These are phyloP conservation scores for Funneliformis caledonium DNA, from an alignment of 371 early-diverging fungal species.

Conservation along the genomic window DNA sequence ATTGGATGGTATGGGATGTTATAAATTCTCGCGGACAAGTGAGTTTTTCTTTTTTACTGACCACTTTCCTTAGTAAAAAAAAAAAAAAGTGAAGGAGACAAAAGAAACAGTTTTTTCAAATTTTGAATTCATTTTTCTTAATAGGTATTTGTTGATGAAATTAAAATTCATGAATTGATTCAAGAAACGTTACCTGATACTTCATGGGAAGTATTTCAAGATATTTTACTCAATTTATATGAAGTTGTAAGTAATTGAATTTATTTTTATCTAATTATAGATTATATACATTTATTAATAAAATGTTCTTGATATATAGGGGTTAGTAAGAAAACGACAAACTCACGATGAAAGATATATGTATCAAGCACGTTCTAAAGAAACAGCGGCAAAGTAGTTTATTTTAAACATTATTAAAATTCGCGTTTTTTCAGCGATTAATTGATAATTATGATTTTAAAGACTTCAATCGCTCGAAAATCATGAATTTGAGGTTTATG, in stretches of 20 bases:
- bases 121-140: not conserved
- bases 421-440: not conserved
- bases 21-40: not conserved
- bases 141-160: constrained; percentile 16
- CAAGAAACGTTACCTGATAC: not conserved
- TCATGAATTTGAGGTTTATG: constrained; percentile 14
- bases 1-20: not conserved
- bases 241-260: not conserved
- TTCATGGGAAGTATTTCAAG: constrained; percentile 1
- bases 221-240: constrained; percentile 10
- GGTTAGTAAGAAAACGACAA: constrained; percentile 25
- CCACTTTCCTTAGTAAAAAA: too few species aligned
- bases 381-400: constrained; percentile 4
- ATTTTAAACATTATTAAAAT: not conserved
- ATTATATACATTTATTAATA: not conserved
- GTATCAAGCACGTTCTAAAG: constrained; percentile 28
- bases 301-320: not conserved
- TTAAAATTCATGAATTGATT: constrained; percentile 14
- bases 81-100: not conserved
- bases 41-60: not conserved
- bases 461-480: constrained; percentile 23
- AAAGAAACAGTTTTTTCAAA: not conserved
- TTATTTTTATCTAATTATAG: too few species aligned
- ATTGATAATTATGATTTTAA: not conserved
- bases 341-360: constrained; percentile 22